Percentiles rank a stretch among this genome's conserved stretches.
phyloP scores from a whole-genome alignment of 2,329 filamentous ascomycete genomes.

The Diaporthe longicolla region DNA sequence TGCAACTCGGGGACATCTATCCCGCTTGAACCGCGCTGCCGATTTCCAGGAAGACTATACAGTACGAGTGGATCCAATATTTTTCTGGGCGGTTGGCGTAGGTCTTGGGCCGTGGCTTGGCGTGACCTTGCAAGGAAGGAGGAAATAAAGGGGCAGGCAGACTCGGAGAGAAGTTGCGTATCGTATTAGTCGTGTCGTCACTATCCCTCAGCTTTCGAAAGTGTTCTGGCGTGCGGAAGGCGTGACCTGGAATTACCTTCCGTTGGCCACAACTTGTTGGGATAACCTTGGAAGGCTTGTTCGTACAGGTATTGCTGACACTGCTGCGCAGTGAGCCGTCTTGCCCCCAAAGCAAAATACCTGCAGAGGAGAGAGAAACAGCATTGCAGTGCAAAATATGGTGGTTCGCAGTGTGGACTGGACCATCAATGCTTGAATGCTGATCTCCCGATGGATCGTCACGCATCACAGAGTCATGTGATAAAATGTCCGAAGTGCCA shows the following conservation, averaged over 20 bases:
- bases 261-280: not conserved
- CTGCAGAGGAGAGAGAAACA: not conserved
- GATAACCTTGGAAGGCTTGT: not conserved
- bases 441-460: conserved; percentile 13
- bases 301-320: too few relatives aligned
- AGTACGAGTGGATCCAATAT: not conserved
- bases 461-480: conserved; percentile 7
- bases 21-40: not conserved
- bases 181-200: not conserved
- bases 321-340: too few relatives aligned
- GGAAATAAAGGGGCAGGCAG: not conserved
- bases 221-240: not conserved
- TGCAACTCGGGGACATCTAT: not conserved
- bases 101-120: conserved; percentile 8
- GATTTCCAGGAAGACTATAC: not conserved
- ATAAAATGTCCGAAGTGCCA: not conserved
- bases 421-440: not conserved
- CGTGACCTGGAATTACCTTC: not conserved
- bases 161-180: not conserved
- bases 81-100: not conserved
- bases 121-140: conserved; percentile 20
- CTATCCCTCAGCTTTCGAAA: not conserved
- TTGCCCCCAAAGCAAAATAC: too few relatives aligned
- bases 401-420: not conserved
- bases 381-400: too few relatives aligned